Evolutionary conservation across 352 stramenopile genomes (phyloP).

Genomic region (Globisporangium cederbergense): DNA sequence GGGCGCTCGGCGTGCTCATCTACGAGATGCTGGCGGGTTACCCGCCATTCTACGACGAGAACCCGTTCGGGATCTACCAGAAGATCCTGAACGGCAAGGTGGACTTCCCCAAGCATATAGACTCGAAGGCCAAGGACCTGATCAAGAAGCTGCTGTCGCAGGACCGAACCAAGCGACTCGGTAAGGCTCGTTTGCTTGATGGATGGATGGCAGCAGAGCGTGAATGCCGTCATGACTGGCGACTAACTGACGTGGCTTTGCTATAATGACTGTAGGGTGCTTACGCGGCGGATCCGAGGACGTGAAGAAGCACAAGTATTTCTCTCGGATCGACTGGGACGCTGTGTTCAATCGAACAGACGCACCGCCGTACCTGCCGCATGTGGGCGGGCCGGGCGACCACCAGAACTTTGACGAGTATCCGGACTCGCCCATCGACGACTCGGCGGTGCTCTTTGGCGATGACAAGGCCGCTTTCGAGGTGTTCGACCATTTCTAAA

Average conservation of each 20-base stretch:
- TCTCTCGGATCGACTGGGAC: conserved; percentile 85
- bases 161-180: conserved; percentile 87
- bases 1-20: conserved; percentile 88
- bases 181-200: conserved; percentile 21
- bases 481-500: conserved; percentile 85
- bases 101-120: conserved; percentile 89
- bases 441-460: conserved; percentile 77
- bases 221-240: neutral
- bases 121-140: conserved; percentile 87
- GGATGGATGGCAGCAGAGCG: neutral
- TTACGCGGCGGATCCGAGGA: conserved; percentile 87
- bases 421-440: conserved; percentile 86
- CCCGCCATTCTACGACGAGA: conserved; percentile 91
- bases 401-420: conserved; percentile 94
- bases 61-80: conserved; percentile 92
- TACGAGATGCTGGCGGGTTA: conserved; percentile 91
- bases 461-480: conserved; percentile 84
- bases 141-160: conserved; percentile 91
- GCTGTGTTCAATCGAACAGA: conserved; percentile 69
- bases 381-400: conserved; percentile 78
- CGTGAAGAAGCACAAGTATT: conserved; percentile 94
- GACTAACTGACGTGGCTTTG: neutral
- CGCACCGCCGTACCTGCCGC: conserved; percentile 80
- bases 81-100: conserved; percentile 91
- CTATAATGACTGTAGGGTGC: conserved; percentile 52